Evolutionary conservation across 192 early-diverging fungal species (phyloP).

Genomic region (Coemansia sp.): DNA sequence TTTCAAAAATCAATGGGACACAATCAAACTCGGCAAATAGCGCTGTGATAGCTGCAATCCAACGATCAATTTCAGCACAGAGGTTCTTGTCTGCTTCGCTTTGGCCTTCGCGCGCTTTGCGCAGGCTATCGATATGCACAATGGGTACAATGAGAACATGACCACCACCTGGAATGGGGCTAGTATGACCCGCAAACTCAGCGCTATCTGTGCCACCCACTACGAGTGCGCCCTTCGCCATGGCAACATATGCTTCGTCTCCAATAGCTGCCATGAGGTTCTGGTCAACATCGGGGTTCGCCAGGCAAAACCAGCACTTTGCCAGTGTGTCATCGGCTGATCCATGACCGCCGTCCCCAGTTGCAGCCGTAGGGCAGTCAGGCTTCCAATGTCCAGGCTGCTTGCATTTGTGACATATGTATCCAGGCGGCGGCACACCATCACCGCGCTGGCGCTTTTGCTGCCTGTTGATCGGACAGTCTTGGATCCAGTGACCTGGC

Average conservation of each 20-base stretch:
- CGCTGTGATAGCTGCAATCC: conserved; percentile 23
- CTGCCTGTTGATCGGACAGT: conserved; percentile 59
- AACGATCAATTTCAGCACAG: conserved; percentile 60
- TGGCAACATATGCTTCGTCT: conserved; percentile 75
- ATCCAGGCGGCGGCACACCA: conserved; percentile 42
- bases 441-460: conserved; percentile 32
- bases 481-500: conserved; percentile 65
- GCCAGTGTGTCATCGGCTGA: conserved; percentile 29
- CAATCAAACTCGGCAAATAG: conserved; percentile 61
- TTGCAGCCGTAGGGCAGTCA: conserved; percentile 44
- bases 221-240: conserved; percentile 86
- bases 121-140: conserved; percentile 53
- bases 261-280: conserved; percentile 87
- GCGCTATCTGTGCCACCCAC: conserved; percentile 21
- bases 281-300: conserved; percentile 86
- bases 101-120: conserved; percentile 34
- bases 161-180: conserved; percentile 71
- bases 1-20: conserved; percentile 73
- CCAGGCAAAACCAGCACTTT: conserved; percentile 94
- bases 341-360: conserved; percentile 1
- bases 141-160: conserved; percentile 79
- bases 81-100: conserved; percentile 48
- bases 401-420: conserved; percentile 57
- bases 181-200: conserved; percentile 16
- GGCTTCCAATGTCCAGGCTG: conserved; percentile 55